phyloP scores from a whole-genome alignment of 1,139 yeast genomes.

The Protomyces arabidopsidicola region DNA sequence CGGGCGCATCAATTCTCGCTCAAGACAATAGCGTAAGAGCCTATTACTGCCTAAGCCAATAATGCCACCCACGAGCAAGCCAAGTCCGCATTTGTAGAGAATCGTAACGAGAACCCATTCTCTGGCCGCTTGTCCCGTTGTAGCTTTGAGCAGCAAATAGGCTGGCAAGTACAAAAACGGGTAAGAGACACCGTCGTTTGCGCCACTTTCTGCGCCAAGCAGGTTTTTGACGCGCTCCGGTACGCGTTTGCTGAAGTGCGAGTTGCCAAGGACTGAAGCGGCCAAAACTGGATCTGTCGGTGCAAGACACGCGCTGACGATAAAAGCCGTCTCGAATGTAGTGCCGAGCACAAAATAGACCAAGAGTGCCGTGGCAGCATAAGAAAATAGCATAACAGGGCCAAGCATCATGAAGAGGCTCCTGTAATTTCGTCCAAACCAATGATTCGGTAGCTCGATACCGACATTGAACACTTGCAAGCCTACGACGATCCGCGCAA shows the following conservation, averaged over 20 bases:
- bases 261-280: conserved; percentile 24
- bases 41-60: conserved; percentile 12
- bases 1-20: conserved; percentile 9
- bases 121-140: conserved; percentile 10
- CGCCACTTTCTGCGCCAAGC: conserved; percentile 24
- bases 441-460: conserved; percentile 19
- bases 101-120: conserved; percentile 22
- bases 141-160: conserved; percentile 9
- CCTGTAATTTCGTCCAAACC: conserved; percentile 7
- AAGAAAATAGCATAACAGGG: conserved; percentile 21
- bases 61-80: conserved; percentile 7
- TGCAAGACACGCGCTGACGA: conserved; percentile 19
- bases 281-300: conserved; percentile 23
- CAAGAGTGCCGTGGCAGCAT: conserved; percentile 5
- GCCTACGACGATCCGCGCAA: conserved; percentile 21
- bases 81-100: conserved; percentile 13
- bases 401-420: conserved; percentile 23
- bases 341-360: conserved; percentile 17
- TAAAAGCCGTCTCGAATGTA: conserved; percentile 13
- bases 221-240: conserved; percentile 12
- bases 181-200: conserved; percentile 25
- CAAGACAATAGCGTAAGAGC: not conserved
- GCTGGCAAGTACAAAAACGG: conserved; percentile 18
- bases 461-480: conserved; percentile 21
- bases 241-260: conserved; percentile 17